phyloP scores from a whole-genome alignment of 2,329 filamentous ascomycete species.

The Blastomyces silverae region DNA sequence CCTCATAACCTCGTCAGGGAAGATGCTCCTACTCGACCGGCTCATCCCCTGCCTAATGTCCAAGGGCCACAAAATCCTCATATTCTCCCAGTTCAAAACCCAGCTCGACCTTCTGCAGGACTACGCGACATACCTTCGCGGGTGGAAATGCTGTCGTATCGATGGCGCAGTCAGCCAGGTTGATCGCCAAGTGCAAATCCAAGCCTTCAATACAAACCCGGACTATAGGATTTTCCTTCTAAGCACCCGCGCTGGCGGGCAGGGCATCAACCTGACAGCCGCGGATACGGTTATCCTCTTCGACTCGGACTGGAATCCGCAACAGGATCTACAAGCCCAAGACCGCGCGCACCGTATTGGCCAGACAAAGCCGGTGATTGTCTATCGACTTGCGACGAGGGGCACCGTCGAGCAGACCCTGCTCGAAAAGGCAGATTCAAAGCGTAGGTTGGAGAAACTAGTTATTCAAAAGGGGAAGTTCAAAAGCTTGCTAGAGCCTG shows the following conservation, averaged over 20 bases:
- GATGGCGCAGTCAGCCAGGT: slow-evolving; percentile 78
- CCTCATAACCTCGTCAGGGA: slow-evolving; percentile 80
- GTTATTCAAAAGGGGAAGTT: slow-evolving; percentile 93
- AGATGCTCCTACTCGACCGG: slow-evolving; percentile 89
- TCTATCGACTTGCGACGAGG: slow-evolving; percentile 89
- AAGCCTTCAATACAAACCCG: slow-evolving; percentile 61
- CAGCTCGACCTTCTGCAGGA: slow-evolving; percentile 86
- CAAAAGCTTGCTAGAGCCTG: slow-evolving; percentile 59
- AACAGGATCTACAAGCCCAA: slow-evolving; percentile 93
- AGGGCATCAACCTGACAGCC: slow-evolving; percentile 99
- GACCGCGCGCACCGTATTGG: slow-evolving; percentile 93
- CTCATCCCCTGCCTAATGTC: slow-evolving; percentile 69
- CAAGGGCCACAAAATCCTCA: slow-evolving; percentile 78
- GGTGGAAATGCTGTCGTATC: slow-evolving; percentile 80
- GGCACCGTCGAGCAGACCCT: slow-evolving; percentile 86
- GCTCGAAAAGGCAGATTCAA: slow-evolving; percentile 80
- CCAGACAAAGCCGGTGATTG: slow-evolving; percentile 82
- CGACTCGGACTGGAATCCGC: slow-evolving; percentile 91
- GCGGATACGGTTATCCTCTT: slow-evolving; percentile 97
- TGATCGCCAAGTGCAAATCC: slow-evolving; percentile 63
- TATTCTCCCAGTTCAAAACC: slow-evolving; percentile 95
- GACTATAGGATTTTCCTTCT: slow-evolving; percentile 73
- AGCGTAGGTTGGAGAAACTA: slow-evolving; percentile 84
- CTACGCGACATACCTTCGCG: slow-evolving; percentile 70
- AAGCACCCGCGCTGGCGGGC: slow-evolving; percentile 83